Percentiles rank a stretch among this genome's conserved stretches.
Evolutionary conservation across 257 asterid species (phyloP).

Genomic region (Ocimum tenuiflorum): DNA sequence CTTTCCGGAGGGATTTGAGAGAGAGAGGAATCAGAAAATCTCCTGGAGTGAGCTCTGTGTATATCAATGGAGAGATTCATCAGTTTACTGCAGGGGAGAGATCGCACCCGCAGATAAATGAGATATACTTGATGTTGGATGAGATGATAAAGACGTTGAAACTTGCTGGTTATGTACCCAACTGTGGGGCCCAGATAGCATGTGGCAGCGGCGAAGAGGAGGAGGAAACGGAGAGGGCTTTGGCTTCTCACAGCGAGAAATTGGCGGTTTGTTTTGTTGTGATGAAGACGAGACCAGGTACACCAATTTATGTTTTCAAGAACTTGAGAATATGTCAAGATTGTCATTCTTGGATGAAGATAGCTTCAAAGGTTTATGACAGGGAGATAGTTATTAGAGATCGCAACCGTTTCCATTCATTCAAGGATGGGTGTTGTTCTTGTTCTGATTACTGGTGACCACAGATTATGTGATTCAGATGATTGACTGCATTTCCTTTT

Average conservation of each 20-base stretch:
- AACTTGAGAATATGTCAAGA: constrained; percentile 52
- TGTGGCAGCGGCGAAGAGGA: constrained; percentile 26
- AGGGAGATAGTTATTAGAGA: constrained; percentile 58
- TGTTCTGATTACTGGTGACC: constrained; percentile 51
- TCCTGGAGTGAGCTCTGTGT: constrained; percentile 61
- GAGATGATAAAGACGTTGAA: constrained; percentile 46
- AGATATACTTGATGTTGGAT: constrained; percentile 46
- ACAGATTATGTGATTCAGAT: background rate
- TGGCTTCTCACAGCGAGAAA: constrained; percentile 48
- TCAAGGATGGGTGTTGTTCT: constrained; percentile 42
- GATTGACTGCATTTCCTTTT: too few relatives aligned
- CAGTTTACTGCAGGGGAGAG: constrained; percentile 55
- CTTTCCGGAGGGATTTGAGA: constrained; percentile 51
- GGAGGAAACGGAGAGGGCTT: constrained; percentile 53
- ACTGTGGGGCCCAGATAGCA: constrained; percentile 29
- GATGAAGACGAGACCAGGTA: constrained; percentile 42
- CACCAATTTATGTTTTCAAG: constrained; percentile 46
- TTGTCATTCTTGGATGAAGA: constrained; percentile 61
- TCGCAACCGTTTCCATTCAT: constrained; percentile 51
- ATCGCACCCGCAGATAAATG: constrained; percentile 33
- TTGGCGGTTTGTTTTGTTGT: constrained; percentile 54
- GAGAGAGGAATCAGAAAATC: constrained; percentile 50
- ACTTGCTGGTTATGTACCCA: constrained; percentile 40
- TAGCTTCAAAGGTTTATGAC: constrained; percentile 35
- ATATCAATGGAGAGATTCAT: constrained; percentile 42